Conservation (phyloP, 2,329 filamentous ascomycete genomes). For the Pseudocercospora vitis region DNA sequence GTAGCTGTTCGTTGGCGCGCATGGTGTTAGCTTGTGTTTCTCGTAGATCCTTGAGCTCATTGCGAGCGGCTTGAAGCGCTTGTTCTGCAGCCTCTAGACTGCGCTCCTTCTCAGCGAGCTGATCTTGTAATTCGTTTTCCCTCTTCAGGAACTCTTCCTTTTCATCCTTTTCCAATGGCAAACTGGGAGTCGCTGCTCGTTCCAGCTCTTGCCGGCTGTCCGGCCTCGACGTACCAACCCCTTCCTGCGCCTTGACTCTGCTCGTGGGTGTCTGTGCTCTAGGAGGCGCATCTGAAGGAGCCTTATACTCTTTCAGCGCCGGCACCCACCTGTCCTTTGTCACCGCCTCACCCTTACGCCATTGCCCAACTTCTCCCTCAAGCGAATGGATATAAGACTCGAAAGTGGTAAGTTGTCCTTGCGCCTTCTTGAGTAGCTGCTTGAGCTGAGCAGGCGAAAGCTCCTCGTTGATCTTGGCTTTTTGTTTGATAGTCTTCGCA, state of each 20-base stretch:
- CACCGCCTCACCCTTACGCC: slow-evolving; percentile 85
- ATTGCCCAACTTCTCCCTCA: slow-evolving; percentile 80
- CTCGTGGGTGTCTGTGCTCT: slow-evolving; percentile 63
- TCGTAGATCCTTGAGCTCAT: slow-evolving; percentile 81
- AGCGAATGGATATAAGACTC: slow-evolving; percentile 80
- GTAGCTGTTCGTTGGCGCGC: slow-evolving; percentile 87
- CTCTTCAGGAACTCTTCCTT: slow-evolving; percentile 91
- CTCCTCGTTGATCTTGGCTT: slow-evolving; percentile 99
- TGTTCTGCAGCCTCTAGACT: slow-evolving; percentile 78
- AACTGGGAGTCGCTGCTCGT: slow-evolving; percentile 79
- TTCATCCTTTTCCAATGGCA: slow-evolving; percentile 74
- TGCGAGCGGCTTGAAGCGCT: slow-evolving; percentile 75
- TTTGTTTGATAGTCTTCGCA: slow-evolving; percentile 99
- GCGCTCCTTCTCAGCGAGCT: slow-evolving; percentile 88
- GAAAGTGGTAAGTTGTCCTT: slow-evolving; percentile 83
- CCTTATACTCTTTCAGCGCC: slow-evolving; percentile 53
- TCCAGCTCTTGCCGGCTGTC: slow-evolving; percentile 70
- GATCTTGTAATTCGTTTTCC: slow-evolving; percentile 96
- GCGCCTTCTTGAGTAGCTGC: slow-evolving; percentile 84
- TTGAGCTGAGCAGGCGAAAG: slow-evolving; percentile 95
- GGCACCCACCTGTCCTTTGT: slow-evolving; percentile 86
- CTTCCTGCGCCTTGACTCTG: slow-evolving; percentile 48
- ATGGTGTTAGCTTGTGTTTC: slow-evolving; percentile 79
- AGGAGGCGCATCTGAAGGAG: slow-evolving; percentile 46
- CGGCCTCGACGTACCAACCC: slow-evolving; percentile 54